These are phyloP conservation scores for Hypoxylon trugodes DNA, from an alignment of 495 filamentous ascomycete species.

Conservation along the genomic window DNA sequence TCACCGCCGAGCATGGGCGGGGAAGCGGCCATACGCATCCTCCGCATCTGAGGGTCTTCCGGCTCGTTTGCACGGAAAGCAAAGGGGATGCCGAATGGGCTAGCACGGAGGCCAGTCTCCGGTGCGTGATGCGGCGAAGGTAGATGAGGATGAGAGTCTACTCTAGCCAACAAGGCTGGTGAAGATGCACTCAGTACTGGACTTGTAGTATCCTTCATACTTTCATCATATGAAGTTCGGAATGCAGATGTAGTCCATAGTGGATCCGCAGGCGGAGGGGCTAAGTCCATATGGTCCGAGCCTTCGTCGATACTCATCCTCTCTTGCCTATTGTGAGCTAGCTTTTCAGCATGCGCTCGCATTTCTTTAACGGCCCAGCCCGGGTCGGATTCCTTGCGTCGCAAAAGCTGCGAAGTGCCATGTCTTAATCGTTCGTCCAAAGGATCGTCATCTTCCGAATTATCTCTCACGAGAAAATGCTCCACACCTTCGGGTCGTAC, in stretches of 20 bases:
- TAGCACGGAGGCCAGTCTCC: slow-evolving; percentile 37
- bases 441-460: slow-evolving; percentile 54
- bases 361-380: slow-evolving; percentile 62
- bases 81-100: slow-evolving; percentile 50
- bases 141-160: slow-evolving; percentile 34
- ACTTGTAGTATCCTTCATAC: slow-evolving; percentile 51
- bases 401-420: slow-evolving; percentile 47
- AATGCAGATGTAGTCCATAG: slow-evolving; percentile 49
- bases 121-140: slow-evolving; percentile 28
- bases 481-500: slow-evolving; percentile 59
- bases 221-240: slow-evolving; percentile 45
- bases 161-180: slow-evolving; percentile 36
- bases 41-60: slow-evolving; percentile 42
- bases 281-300: slow-evolving; percentile 54
- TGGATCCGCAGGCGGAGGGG: slow-evolving; percentile 53
- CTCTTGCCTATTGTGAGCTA: slow-evolving; percentile 34
- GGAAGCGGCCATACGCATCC: slow-evolving; percentile 59
- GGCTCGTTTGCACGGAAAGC: slow-evolving; percentile 31
- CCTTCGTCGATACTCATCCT: slow-evolving; percentile 45
- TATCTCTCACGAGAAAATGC: slow-evolving; percentile 63
- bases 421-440: slow-evolving; percentile 45
- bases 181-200: slow-evolving; percentile 51
- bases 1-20: slow-evolving; percentile 88
- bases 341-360: slow-evolving; percentile 55
- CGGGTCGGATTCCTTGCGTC: slow-evolving; percentile 56